Percentiles rank a stretch among this genome's conserved stretches.
These are phyloP conservation scores for Ceriops decandra DNA, from an alignment of 345 rosid genomes.

Conservation along the genomic window DNA sequence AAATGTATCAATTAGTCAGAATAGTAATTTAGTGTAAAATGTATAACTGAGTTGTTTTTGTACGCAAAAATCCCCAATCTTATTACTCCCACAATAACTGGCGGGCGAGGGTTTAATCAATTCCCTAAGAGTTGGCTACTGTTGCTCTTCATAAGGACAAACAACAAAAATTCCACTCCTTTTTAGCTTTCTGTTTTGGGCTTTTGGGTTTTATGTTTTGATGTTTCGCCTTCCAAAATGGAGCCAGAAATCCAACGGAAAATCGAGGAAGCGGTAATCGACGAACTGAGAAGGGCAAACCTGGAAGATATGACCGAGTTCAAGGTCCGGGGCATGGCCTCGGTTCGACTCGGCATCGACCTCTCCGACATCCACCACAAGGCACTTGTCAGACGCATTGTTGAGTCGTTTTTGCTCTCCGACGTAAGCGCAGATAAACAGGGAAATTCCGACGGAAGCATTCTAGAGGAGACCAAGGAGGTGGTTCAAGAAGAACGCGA, in stretches of 20 bases:
- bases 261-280: constrained; percentile 56
- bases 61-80: background rate
- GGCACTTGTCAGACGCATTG: constrained; percentile 48
- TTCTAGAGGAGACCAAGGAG: constrained; percentile 10
- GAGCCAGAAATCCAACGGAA: constrained; percentile 29
- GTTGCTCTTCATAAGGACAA: too few species aligned
- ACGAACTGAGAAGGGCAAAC: constrained; percentile 49
- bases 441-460: constrained; percentile 3
- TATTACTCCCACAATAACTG: too few species aligned
- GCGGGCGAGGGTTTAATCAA: too few species aligned
- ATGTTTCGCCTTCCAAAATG: constrained; percentile 15
- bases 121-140: too few species aligned
- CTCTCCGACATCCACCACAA: constrained; percentile 39
- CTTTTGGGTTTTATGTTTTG: too few species aligned
- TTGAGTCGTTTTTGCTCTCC: constrained; percentile 60
- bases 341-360: constrained; percentile 55
- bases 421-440: constrained; percentile 12
- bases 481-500: constrained; percentile 12
- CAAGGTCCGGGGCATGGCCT: constrained; percentile 54
- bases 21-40: too few species aligned
- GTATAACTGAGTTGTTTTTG: too few species aligned
- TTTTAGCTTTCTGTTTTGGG: background rate
- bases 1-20: too few species aligned
- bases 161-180: background rate
- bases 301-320: constrained; percentile 69